phyloP scores from a whole-genome alignment of 2,329 filamentous ascomycete species.

The Botrytis deweyae region DNA sequence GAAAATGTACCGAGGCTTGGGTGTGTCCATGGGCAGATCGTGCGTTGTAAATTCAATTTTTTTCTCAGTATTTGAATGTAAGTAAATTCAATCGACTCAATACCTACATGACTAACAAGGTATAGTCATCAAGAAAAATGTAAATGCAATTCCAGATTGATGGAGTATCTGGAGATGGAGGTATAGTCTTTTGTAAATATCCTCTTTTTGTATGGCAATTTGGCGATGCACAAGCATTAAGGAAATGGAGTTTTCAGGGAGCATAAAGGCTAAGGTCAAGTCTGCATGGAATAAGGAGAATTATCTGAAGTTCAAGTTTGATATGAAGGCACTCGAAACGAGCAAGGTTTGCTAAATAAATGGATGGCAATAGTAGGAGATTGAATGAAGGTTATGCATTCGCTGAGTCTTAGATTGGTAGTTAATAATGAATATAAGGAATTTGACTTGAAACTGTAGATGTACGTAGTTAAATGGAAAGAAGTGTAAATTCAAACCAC shows the following conservation, averaged over 20 bases:
- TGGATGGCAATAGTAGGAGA: neutral
- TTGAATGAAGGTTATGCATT: neutral
- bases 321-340: neutral
- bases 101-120: neutral
- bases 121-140: conserved; percentile 63
- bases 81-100: neutral
- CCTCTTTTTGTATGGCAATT: conserved; percentile 19
- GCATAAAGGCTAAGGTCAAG: conserved; percentile 1
- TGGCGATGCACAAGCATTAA: conserved; percentile 16
- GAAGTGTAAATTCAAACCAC: neutral
- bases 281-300: conserved; percentile 1
- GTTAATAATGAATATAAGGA: neutral
- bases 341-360: neutral
- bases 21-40: conserved; percentile 79
- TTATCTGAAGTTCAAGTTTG: neutral
- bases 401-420: neutral
- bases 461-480: neutral
- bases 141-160: conserved; percentile 39
- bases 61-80: conserved; percentile 78
- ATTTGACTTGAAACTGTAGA: neutral
- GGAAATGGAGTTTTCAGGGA: conserved; percentile 19
- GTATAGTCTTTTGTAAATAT: conserved; percentile 18
- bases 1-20: conserved; percentile 79
- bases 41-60: conserved; percentile 85
- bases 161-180: conserved; percentile 17